These are phyloP conservation scores for Ilex asprella DNA, from an alignment of 257 asterid genomes.

Conservation along the genomic window DNA sequence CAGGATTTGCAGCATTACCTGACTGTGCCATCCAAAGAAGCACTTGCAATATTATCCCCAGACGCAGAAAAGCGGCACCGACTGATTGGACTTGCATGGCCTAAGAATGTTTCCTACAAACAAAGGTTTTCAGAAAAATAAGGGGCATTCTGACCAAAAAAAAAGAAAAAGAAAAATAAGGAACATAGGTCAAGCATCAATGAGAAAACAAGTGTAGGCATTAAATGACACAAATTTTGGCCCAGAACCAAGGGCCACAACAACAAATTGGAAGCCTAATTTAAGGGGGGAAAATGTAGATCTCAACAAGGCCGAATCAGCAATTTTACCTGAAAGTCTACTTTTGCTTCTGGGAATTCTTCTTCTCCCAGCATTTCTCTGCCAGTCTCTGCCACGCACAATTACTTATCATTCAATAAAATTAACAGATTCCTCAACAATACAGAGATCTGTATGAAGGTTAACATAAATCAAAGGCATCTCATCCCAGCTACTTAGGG, in stretches of 20 bases:
- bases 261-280: not conserved
- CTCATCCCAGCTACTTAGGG: not conserved
- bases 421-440: not conserved
- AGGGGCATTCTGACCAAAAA: slow-evolving; percentile 2
- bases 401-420: not conserved
- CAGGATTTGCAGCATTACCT: slow-evolving; percentile 31
- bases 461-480: not conserved
- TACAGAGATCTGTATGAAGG: not conserved
- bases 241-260: slow-evolving; percentile 2
- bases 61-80: slow-evolving; percentile 91
- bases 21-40: slow-evolving; percentile 94
- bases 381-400: slow-evolving; percentile 38
- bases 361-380: slow-evolving; percentile 47
- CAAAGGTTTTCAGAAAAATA: slow-evolving; percentile 6
- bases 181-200: slow-evolving; percentile 2
- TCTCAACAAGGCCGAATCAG: too few relatives aligned
- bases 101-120: slow-evolving; percentile 81
- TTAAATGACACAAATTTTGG: not conserved
- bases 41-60: slow-evolving; percentile 95
- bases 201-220: not conserved
- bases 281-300: not conserved
- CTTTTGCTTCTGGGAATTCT: slow-evolving; percentile 73
- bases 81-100: slow-evolving; percentile 96
- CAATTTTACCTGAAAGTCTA: slow-evolving; percentile 59
- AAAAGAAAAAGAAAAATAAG: slow-evolving; percentile 8